These are phyloP conservation scores for Spergularia azorica DNA, from an alignment of 179 eudicot species.

Conservation along the genomic window DNA sequence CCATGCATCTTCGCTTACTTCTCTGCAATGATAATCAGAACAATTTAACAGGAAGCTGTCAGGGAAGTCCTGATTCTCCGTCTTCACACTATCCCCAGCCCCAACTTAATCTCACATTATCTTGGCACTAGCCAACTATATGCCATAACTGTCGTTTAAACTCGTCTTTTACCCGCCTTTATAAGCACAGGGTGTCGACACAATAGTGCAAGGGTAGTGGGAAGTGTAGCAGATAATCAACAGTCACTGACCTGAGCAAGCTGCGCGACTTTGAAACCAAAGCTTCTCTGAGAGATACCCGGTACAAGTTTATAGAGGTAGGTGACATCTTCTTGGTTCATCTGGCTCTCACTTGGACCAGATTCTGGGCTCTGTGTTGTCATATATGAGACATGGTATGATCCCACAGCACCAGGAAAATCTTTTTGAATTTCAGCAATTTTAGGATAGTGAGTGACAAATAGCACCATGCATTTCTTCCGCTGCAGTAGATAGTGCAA, in stretches of 20 bases:
- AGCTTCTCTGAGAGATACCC: slow-evolving; percentile 83
- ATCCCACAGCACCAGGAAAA: slow-evolving; percentile 74
- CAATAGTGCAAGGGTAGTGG: background rate
- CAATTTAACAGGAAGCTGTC: too few species aligned
- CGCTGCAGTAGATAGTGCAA: slow-evolving; percentile 73
- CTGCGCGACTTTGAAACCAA: slow-evolving; percentile 92
- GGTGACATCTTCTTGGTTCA: slow-evolving; percentile 57
- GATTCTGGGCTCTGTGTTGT: slow-evolving; percentile 39
- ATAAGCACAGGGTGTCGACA: too few species aligned
- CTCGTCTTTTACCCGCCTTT: background rate
- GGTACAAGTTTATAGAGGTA: slow-evolving; percentile 89
- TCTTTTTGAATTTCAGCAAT: slow-evolving; percentile 65
- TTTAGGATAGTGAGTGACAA: slow-evolving; percentile 96
- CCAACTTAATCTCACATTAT: background rate
- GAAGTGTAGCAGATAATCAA: background rate
- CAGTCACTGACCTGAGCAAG: slow-evolving; percentile 82
- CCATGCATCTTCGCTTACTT: background rate
- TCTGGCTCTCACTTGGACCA: slow-evolving; percentile 30
- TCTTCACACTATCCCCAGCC: background rate
- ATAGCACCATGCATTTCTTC: slow-evolving; percentile 74
- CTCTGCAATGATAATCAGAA: background rate
- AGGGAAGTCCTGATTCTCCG: background rate
- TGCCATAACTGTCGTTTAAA: background rate
- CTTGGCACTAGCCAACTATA: background rate
- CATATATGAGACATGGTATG: slow-evolving; percentile 89